Evolutionary conservation across 1,284 basidiomycete species (phyloP).

Genomic region (Cystobasidiaceae sp.): DNA sequence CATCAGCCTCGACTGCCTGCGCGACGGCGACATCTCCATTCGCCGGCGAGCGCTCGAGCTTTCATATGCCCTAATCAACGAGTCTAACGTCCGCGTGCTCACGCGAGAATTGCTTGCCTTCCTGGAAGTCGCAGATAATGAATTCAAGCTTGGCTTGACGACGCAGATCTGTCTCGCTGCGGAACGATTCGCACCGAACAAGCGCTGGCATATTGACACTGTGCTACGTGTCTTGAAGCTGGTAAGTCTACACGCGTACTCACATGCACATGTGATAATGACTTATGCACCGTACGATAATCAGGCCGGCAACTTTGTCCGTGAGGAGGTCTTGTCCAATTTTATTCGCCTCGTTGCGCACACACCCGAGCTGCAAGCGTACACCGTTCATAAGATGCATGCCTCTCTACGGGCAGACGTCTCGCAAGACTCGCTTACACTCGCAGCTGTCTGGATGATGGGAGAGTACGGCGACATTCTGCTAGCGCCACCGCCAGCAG

Average conservation of each 20-base stretch:
- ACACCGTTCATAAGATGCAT: conserved; percentile 90
- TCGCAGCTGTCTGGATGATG: conserved; percentile 91
- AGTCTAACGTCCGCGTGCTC: conserved; percentile 85
- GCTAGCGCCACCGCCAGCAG: conserved; percentile 56
- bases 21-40: conserved; percentile 98
- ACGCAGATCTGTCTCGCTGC: conserved; percentile 95
- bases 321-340: conserved; percentile 90
- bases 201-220: conserved; percentile 99
- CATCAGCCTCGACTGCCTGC: conserved; percentile 94
- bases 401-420: conserved; percentile 82
- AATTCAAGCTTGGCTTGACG: conserved; percentile 97
- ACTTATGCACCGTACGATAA: conserved; percentile 52
- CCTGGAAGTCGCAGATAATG: conserved; percentile 96
- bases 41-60: conserved; percentile 92
- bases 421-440: conserved; percentile 90
- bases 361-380: conserved; percentile 93
- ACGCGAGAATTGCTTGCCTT: conserved; percentile 90
- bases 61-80: conserved; percentile 95
- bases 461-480: conserved; percentile 94
- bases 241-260: conserved; percentile 62
- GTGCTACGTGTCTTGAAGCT: conserved; percentile 87
- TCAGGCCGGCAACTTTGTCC: conserved; percentile 95
- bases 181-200: conserved; percentile 94
- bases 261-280: conserved; percentile 57
- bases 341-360: conserved; percentile 95